Conservation (phyloP, 257 asterid genomes). For the Galeopsis tetrahit region DNA sequence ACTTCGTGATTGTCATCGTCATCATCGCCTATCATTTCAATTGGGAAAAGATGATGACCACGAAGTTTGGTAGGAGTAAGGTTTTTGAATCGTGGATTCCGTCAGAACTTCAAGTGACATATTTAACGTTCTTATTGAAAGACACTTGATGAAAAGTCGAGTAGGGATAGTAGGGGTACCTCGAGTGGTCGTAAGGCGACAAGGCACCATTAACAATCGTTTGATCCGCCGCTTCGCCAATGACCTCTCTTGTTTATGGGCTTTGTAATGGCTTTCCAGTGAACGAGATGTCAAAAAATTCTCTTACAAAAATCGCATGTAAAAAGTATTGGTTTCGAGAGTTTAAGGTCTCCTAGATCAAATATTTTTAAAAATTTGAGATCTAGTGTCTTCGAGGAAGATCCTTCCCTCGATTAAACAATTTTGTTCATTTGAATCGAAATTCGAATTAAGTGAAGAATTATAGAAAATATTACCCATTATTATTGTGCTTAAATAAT, state of each 20-base stretch:
- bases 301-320: constrained; percentile 59
- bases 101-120: constrained; percentile 50
- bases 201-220: too few relatives aligned
- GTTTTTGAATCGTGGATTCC: constrained; percentile 49
- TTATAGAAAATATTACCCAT: background rate
- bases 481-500: too few relatives aligned
- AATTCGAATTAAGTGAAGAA: constrained; percentile 7
- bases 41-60: constrained; percentile 30
- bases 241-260: constrained; percentile 74
- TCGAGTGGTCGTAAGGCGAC: background rate
- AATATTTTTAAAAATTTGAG: constrained; percentile 40
- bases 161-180: too few relatives aligned
- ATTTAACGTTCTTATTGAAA: constrained; percentile 32
- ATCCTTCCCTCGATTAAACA: background rate
- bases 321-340: constrained; percentile 42
- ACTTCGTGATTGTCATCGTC: constrained; percentile 36
- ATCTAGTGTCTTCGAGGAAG: constrained; percentile 38
- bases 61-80: background rate
- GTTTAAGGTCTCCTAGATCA: constrained; percentile 27
- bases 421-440: background rate
- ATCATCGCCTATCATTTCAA: constrained; percentile 21
- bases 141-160: too few relatives aligned
- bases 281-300: constrained; percentile 72
- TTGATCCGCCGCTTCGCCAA: constrained; percentile 41
- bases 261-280: constrained; percentile 77